phyloP scores from a whole-genome alignment of 192 early-diverging fungal species.

The Coemansia sp. region DNA sequence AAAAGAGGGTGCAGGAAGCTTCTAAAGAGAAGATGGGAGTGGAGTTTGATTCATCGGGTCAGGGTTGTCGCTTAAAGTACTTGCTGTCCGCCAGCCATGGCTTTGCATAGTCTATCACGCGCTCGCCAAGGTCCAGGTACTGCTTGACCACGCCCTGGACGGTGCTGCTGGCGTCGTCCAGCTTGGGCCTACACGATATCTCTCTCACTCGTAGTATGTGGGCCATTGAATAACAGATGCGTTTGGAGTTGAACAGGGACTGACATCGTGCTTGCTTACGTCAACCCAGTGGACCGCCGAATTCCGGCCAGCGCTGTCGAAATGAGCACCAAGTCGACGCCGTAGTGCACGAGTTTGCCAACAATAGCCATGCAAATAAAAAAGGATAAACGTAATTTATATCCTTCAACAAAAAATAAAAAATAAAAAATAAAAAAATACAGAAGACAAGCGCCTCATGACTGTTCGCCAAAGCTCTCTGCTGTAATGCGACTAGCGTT shows the following conservation, averaged over 20 bases:
- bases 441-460: background rate
- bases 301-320: slow-evolving; percentile 43
- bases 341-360: slow-evolving; percentile 27
- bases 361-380: slow-evolving; percentile 16
- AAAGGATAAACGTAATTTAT: too few relatives aligned
- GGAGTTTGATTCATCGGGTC: background rate
- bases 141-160: slow-evolving; percentile 5
- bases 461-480: too few relatives aligned
- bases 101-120: slow-evolving; percentile 20
- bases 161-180: slow-evolving; percentile 7
- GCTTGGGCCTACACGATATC: slow-evolving; percentile 19
- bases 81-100: slow-evolving; percentile 16
- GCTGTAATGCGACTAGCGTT: background rate
- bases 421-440: background rate
- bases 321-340: slow-evolving; percentile 37
- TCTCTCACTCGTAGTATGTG: too few relatives aligned
- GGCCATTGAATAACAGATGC: too few relatives aligned
- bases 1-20: background rate
- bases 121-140: slow-evolving; percentile 39
- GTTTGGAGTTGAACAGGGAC: too few relatives aligned
- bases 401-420: background rate
- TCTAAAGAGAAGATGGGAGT: background rate
- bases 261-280: slow-evolving; percentile 33
- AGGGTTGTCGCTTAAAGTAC: slow-evolving; percentile 16
- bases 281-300: slow-evolving; percentile 31